Evolutionary conservation across 1,284 basidiomycete species (phyloP).

Genomic region (Athelia psychrophila): DNA sequence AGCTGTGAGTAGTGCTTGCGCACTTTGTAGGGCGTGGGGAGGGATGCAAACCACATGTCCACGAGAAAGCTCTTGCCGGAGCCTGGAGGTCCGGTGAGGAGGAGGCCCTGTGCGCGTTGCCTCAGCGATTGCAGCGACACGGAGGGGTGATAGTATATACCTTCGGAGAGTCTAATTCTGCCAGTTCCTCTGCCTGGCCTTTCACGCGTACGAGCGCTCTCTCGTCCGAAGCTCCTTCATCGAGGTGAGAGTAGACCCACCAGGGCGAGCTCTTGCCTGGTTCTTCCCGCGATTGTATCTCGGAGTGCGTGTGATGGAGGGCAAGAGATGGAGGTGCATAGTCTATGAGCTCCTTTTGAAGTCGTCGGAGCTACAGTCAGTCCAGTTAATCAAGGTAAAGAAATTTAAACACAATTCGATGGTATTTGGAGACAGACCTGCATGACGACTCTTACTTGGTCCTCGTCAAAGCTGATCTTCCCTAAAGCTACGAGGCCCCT

Average conservation of each 20-base stretch:
- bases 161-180: constrained; percentile 55
- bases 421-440: constrained; percentile 36
- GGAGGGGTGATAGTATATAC: constrained; percentile 19
- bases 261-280: constrained; percentile 17
- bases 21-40: constrained; percentile 59
- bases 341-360: constrained; percentile 43
- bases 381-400: neutral
- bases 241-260: constrained; percentile 20
- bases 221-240: constrained; percentile 12
- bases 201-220: constrained; percentile 47
- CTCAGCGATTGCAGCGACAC: constrained; percentile 1
- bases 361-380: constrained; percentile 37
- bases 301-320: constrained; percentile 17
- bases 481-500: constrained; percentile 45
- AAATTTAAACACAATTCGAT: no score
- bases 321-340: constrained; percentile 45
- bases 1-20: constrained; percentile 70
- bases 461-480: constrained; percentile 56
- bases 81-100: constrained; percentile 76
- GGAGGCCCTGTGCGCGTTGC: constrained; percentile 55
- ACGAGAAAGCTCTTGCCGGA: constrained; percentile 74
- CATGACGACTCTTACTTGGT: constrained; percentile 66
- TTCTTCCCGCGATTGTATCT: constrained; percentile 7
- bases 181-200: constrained; percentile 59
- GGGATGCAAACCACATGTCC: constrained; percentile 60